phyloP scores from a whole-genome alignment of 164 flowering plant genomes.

The Brasenia schreberi region DNA sequence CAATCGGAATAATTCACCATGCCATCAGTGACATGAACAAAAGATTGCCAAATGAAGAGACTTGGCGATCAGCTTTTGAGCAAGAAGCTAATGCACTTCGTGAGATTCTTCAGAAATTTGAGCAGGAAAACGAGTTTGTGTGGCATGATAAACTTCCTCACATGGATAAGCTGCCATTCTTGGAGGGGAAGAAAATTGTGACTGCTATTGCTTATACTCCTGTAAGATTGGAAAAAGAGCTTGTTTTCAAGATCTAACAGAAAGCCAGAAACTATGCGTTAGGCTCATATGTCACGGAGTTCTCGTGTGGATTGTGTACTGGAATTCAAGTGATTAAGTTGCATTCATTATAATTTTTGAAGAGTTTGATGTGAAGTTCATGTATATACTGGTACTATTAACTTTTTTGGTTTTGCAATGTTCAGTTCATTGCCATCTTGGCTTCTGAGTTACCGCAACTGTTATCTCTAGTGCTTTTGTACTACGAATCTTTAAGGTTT shows the following conservation, averaged over 20 bases:
- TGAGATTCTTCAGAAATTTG: conserved; percentile 29
- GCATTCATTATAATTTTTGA: no score
- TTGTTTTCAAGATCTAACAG: conserved; percentile 25
- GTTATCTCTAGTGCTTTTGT: no score
- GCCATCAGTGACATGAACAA: conserved; percentile 21
- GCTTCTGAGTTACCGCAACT: no score
- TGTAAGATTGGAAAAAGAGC: conserved; percentile 28
- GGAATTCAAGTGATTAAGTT: no score
- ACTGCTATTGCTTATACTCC: conserved; percentile 27
- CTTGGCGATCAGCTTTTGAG: conserved; percentile 27
- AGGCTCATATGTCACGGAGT: no score
- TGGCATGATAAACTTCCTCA: conserved; percentile 32
- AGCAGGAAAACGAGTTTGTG: conserved; percentile 44
- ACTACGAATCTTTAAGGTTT: no score
- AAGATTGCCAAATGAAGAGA: conserved; percentile 28
- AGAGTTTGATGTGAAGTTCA: no score
- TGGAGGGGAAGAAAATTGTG: conserved; percentile 38
- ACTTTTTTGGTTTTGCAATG: no score
- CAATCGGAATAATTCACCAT: conserved; percentile 36
- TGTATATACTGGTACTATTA: no score
- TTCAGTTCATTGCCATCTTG: no score
- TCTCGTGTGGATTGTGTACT: no score
- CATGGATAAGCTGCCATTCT: conserved; percentile 32
- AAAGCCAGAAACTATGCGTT: neutral
- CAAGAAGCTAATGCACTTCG: conserved; percentile 22